Base-by-base conservation (phyloP, 1,284 basidiomycete genomes). In the Trichosporon coremiiforme region DNA sequence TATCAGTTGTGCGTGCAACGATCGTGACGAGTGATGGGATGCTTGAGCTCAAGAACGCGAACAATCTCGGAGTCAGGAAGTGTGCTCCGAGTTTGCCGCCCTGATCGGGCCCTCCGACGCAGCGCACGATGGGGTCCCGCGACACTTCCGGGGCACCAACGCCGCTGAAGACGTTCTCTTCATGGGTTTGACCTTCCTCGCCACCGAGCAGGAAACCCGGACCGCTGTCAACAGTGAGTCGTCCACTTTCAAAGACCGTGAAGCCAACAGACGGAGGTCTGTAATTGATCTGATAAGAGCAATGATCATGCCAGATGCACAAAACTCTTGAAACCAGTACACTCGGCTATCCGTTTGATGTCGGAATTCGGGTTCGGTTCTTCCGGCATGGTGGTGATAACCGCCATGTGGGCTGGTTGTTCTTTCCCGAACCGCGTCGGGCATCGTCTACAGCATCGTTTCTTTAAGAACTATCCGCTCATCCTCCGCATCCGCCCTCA, bases 341-440 rank as follows among this genome's bases (percentile, higher is more conserved):
- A 6, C 50, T 53, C 50, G 50, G 50, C 50, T 53, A 53, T 53
- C 50, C 50, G 50, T 53, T 10, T 20, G 9, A 10, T 6, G 17
- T 25, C 50, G 50, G 50, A 53, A 53, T 53, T 53, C 50, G 50
- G 50, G 20, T 25, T 53, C 50, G 50, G 50, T 53, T 53, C 50
- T 53, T 53, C 55, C 55, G 55, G 55, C 13, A 6, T 7, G 15
- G 29, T 60, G 29, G 55, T 33, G 25, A 33, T 33, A 15, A 20
- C 31, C 55, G 29, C 20, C 55, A 60, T 33, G 55, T 33, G 25
- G 55, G 25, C 55, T 33, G 29, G 6, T n/a, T 3, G 17, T 8
- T 60, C 12, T 60, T 33, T 60, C 29, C 55, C 29, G 55, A 60
- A 31, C 55, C 55, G 29, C 55, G 50, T 60, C 55, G 55, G 50